Percentiles rank a stretch among this genome's conserved stretches.
Evolutionary conservation across 2,329 filamentous ascomycete genomes (phyloP).

Genomic region (Fusarium tupiense): DNA sequence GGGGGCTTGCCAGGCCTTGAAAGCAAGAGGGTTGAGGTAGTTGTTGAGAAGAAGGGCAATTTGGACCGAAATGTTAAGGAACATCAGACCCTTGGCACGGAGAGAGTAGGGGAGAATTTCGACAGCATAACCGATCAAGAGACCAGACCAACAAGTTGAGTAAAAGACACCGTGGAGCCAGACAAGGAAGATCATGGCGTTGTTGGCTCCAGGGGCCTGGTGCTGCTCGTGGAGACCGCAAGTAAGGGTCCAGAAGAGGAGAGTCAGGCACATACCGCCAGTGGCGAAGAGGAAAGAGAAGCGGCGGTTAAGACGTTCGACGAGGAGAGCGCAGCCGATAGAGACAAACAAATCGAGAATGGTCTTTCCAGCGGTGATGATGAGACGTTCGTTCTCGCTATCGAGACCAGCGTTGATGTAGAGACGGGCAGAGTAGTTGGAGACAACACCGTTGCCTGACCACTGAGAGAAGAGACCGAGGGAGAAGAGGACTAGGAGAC

Average conservation of each 20-base stretch:
- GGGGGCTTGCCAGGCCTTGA: background rate
- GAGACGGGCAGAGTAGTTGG: slow-evolving; percentile 72
- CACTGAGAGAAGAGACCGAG: slow-evolving; percentile 75
- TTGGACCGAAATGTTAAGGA: slow-evolving; percentile 72
- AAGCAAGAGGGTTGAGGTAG: slow-evolving; percentile 48
- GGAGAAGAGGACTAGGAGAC: slow-evolving; percentile 68
- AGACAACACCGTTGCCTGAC: slow-evolving; percentile 73
- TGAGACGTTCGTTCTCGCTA: slow-evolving; percentile 64
- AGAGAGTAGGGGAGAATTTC: slow-evolving; percentile 68
- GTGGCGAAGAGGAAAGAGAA: slow-evolving; percentile 63
- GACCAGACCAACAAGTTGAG: slow-evolving; percentile 67
- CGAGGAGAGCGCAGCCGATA: slow-evolving; percentile 60
- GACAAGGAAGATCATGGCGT: slow-evolving; percentile 65
- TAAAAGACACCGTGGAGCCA: slow-evolving; percentile 70
- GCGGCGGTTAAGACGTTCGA: slow-evolving; percentile 62
- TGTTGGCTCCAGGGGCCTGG: slow-evolving; percentile 53
- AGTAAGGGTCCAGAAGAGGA: slow-evolving; percentile 62
- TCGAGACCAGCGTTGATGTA: slow-evolving; percentile 70
- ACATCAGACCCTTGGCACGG: slow-evolving; percentile 68
- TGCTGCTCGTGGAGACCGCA: slow-evolving; percentile 64
- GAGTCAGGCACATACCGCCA: slow-evolving; percentile 58
- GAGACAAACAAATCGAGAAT: slow-evolving; percentile 69
- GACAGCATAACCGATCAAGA: slow-evolving; percentile 66
- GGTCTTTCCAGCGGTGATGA: slow-evolving; percentile 65
- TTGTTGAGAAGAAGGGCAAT: slow-evolving; percentile 69